These are phyloP conservation scores for Acer negundo DNA, from an alignment of 345 rosid species.

Conservation along the genomic window DNA sequence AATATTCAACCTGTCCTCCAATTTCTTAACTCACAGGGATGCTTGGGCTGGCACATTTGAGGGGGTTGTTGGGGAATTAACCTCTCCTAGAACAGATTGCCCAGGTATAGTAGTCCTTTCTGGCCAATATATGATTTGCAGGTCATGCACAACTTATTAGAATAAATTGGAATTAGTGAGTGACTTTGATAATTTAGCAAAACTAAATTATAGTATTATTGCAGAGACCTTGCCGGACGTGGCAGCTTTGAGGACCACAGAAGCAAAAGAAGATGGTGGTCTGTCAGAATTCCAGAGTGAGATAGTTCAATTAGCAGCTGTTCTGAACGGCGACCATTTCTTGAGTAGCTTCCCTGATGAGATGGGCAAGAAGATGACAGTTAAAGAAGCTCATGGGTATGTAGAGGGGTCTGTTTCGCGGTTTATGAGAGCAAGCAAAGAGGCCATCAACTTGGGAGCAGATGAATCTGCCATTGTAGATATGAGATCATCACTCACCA, in stretches of 20 bases:
- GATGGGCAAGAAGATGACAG: slow-evolving; percentile 81
- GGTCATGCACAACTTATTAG: not conserved
- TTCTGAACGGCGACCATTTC: slow-evolving; percentile 89
- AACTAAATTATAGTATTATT: not conserved
- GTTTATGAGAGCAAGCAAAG: slow-evolving; percentile 90
- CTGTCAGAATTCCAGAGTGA: slow-evolving; percentile 84
- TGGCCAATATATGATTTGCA: not conserved
- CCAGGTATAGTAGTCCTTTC: slow-evolving; percentile 47
- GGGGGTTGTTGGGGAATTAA: slow-evolving; percentile 58
- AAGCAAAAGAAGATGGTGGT: slow-evolving; percentile 64
- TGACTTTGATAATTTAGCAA: not conserved
- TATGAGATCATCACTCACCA: slow-evolving; percentile 89
- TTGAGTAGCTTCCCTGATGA: slow-evolving; percentile 78
- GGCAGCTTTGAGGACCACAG: slow-evolving; percentile 63
- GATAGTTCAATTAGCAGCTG: slow-evolving; percentile 92
- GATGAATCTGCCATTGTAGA: slow-evolving; percentile 89
- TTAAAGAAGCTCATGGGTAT: slow-evolving; percentile 80
- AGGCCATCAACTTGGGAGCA: slow-evolving; percentile 84
- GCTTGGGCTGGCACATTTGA: slow-evolving; percentile 98
- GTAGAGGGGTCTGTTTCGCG: slow-evolving; percentile 67
- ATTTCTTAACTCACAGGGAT: slow-evolving; percentile 91
- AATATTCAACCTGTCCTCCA: slow-evolving; percentile 79
- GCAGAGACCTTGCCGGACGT: slow-evolving; percentile 77
- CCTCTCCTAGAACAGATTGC: slow-evolving; percentile 89
- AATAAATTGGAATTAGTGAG: not conserved